Percentiles rank a stretch among this genome's conserved stretches.
Evolutionary conservation across 768 basidiomycete genomes (phyloP).

Genomic region (Erythrobasidium yunnanense): DNA sequence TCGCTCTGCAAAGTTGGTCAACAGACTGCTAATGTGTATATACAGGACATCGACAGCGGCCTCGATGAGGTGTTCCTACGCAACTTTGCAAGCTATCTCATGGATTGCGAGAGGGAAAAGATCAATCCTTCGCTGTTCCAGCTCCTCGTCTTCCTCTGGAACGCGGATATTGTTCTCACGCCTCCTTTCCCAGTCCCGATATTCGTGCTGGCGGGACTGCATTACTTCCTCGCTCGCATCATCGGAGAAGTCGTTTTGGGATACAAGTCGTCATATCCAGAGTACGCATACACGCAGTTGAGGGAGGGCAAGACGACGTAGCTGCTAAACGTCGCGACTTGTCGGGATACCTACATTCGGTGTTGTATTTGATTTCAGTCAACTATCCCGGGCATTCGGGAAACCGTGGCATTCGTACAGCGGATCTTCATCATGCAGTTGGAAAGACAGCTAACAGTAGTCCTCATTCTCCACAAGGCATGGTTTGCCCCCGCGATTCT

Average conservation of each 20-base stretch:
- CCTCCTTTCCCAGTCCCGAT: constrained; percentile 14
- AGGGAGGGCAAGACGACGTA: not conserved
- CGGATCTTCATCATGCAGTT: too few species aligned
- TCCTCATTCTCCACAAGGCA: too few species aligned
- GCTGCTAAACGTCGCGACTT: too few species aligned
- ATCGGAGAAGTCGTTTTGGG: constrained; percentile 1
- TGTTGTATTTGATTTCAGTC: too few species aligned
- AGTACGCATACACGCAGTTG: not conserved
- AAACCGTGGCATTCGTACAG: too few species aligned
- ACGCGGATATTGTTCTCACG: constrained; percentile 14
- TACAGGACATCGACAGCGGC: constrained; percentile 4
- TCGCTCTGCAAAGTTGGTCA: too few species aligned
- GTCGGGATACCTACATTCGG: too few species aligned
- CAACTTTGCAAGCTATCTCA: constrained; percentile 19
- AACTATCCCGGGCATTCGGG: too few species aligned
- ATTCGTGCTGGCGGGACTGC: not conserved
- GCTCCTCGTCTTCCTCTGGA: constrained; percentile 16
- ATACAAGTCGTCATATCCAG: not conserved
- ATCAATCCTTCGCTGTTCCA: constrained; percentile 9
- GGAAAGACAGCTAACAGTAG: too few species aligned
- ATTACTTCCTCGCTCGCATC: not conserved
- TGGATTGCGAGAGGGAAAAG: not conserved
- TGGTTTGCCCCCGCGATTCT: too few species aligned
- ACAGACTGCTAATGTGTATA: not conserved
- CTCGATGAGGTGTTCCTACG: constrained; percentile 20